A percentile compares a stretch with the other conserved stretches of the same genome.
Conservation (phyloP, 78 protist genomes). For the Chrysochromulina tobinii region DNA sequence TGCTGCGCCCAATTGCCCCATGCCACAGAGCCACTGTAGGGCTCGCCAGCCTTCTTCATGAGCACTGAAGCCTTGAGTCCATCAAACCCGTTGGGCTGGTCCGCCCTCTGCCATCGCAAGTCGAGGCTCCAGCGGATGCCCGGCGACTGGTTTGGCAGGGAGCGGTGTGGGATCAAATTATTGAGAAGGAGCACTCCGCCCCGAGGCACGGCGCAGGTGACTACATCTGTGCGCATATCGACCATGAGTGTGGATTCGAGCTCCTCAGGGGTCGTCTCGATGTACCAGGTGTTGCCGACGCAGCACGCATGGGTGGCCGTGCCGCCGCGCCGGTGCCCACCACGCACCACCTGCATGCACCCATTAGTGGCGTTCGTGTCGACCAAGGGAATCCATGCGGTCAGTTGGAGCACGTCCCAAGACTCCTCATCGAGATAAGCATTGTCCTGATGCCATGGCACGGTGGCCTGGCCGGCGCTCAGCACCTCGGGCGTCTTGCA, state of each 20-base stretch:
- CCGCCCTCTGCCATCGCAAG: conserved; percentile 14
- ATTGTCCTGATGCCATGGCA: conserved; percentile 40
- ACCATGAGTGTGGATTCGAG: not conserved
- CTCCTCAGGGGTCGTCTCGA: not conserved
- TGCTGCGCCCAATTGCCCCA: too few species aligned
- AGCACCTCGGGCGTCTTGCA: conserved; percentile 17
- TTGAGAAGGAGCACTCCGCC: conserved; percentile 28
- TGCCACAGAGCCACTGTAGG: too few species aligned
- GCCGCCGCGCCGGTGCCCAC: not conserved
- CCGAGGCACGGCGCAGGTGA: conserved; percentile 16
- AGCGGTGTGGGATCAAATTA: conserved; percentile 30
- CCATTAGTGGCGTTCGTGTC: not conserved
- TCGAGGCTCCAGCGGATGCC: conserved; percentile 25
- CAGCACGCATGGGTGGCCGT: not conserved
- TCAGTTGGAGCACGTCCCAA: conserved; percentile 2
- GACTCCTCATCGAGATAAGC: not conserved
- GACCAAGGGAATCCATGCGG: conserved; percentile 33
- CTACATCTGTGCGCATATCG: not conserved
- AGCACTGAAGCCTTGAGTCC: too few species aligned
- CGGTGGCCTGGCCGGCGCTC: not conserved
- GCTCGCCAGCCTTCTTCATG: too few species aligned
- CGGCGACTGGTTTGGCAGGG: not conserved
- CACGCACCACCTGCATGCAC: conserved; percentile 31
- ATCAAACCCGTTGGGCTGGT: not conserved
- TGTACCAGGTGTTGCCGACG: conserved; percentile 19